A percentile compares a stretch with the other conserved stretches of the same genome.
Evolutionary conservation across 805 yeast genomes (phyloP).

Genomic region (Lachancea meyersii): DNA sequence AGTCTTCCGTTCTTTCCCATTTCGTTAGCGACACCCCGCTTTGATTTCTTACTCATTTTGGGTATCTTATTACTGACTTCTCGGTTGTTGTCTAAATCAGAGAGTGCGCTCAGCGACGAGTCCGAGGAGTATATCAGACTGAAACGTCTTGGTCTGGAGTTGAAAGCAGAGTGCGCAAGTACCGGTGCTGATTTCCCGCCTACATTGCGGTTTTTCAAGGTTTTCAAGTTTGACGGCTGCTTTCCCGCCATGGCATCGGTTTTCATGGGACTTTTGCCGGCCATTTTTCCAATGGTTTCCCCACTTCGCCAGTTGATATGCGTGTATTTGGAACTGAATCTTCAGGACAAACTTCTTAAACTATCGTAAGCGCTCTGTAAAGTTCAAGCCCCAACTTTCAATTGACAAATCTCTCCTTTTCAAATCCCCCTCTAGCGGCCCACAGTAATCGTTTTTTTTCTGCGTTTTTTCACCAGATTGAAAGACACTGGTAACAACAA

Average conservation of each 20-base stretch:
- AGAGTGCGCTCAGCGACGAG: constrained; percentile 36
- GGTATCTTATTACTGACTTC: constrained; percentile 24
- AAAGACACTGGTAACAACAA: neutral
- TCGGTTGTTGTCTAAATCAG: constrained; percentile 30
- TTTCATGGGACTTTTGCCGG: constrained; percentile 25
- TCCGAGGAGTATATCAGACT: constrained; percentile 41
- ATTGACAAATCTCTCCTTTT: too few species aligned
- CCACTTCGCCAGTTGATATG: neutral
- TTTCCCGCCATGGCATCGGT: constrained; percentile 11
- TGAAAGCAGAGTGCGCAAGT: constrained; percentile 4
- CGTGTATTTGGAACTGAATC: neutral
- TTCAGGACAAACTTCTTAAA: too few species aligned
- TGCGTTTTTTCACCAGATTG: neutral
- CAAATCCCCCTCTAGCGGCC: neutral
- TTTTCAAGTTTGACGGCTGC: constrained; percentile 11
- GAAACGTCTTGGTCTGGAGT: constrained; percentile 37
- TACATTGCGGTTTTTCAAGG: constrained; percentile 8
- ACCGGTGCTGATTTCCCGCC: constrained; percentile 9
- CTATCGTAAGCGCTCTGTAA: too few species aligned
- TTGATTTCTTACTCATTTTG: constrained; percentile 20
- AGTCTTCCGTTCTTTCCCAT: constrained; percentile 32
- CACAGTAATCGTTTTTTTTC: neutral
- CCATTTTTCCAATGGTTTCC: constrained; percentile 7
- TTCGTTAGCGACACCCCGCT: constrained; percentile 24
- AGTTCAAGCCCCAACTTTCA: too few species aligned